Evolutionary conservation across 2,329 filamentous ascomycete genomes (phyloP).

Genomic region (Mollisiaceae sp.): DNA sequence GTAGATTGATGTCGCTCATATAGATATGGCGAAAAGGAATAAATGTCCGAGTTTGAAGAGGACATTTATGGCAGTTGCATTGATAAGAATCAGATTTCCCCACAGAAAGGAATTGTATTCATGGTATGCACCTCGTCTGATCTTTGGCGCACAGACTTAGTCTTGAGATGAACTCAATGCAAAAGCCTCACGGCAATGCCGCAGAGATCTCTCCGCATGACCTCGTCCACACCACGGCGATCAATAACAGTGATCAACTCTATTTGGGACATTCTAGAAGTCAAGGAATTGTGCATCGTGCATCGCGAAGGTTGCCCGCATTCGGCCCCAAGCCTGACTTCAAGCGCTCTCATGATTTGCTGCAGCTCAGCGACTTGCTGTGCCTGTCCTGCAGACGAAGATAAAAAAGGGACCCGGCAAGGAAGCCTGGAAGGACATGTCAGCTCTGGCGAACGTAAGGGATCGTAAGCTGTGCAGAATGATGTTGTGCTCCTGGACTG

Average conservation of each 20-base stretch:
- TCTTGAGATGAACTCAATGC: conserved; percentile 20
- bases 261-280: conserved; percentile 2
- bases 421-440: background rate
- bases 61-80: conserved; percentile 26
- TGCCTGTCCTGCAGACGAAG: background rate
- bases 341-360: background rate
- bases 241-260: conserved; percentile 8
- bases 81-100: conserved; percentile 15
- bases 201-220: background rate
- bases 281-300: background rate
- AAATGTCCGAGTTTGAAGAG: conserved; percentile 21
- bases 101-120: conserved; percentile 16
- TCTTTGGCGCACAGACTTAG: conserved; percentile 22
- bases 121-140: conserved; percentile 16
- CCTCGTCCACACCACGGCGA: background rate
- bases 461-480: background rate
- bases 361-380: conserved; percentile 5
- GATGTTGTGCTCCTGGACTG: background rate
- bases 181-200: conserved; percentile 9
- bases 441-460: background rate
- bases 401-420: background rate
- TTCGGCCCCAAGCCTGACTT: background rate
- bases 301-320: background rate
- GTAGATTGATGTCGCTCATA: conserved; percentile 15
- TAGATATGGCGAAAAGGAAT: conserved; percentile 14